Conservation (phyloP, 1,284 basidiomycete genomes). For the Thelephora terrestris region DNA sequence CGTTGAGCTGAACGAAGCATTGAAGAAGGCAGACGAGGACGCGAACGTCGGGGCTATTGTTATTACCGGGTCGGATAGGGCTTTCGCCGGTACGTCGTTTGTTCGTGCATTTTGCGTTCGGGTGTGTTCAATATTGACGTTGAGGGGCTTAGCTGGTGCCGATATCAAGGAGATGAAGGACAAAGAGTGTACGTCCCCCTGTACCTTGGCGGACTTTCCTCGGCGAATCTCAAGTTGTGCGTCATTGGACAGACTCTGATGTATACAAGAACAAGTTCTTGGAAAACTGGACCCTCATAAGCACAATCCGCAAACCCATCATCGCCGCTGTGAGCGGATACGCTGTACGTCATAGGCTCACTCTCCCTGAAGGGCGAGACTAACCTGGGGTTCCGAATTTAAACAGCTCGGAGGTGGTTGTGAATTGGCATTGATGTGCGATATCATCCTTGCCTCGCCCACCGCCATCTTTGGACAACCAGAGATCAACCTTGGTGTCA, state of each 20-base stretch:
- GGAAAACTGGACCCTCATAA: slow-evolving; percentile 77
- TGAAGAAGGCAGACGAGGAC: slow-evolving; percentile 67
- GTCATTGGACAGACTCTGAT: slow-evolving; percentile 50
- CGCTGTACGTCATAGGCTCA: slow-evolving; percentile 53
- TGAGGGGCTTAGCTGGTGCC: slow-evolving; percentile 52
- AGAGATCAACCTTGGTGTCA: slow-evolving; percentile 95
- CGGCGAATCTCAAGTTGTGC: background rate
- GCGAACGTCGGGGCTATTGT: slow-evolving; percentile 76
- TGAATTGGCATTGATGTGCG: slow-evolving; percentile 94
- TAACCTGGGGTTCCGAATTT: slow-evolving; percentile 5
- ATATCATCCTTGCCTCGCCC: slow-evolving; percentile 93
- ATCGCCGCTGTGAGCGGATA: slow-evolving; percentile 95
- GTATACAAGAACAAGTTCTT: slow-evolving; percentile 88
- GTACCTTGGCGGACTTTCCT: background rate
- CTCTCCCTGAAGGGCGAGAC: background rate
- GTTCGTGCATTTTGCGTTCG: slow-evolving; percentile 9
- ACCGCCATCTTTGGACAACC: slow-evolving; percentile 94
- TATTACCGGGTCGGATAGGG: slow-evolving; percentile 87
- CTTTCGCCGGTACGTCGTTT: slow-evolving; percentile 70
- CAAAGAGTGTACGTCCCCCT: slow-evolving; percentile 64
- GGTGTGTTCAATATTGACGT: slow-evolving; percentile 1
- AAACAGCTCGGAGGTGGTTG: slow-evolving; percentile 88
- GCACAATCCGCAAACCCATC: slow-evolving; percentile 80
- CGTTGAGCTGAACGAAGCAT: slow-evolving; percentile 66
- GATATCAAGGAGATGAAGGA: slow-evolving; percentile 94